Evolutionary conservation across 805 yeast species (phyloP), one percentile per base, ranked within the genome.

Genomic region (Yamadazyma scolyti): DNA sequence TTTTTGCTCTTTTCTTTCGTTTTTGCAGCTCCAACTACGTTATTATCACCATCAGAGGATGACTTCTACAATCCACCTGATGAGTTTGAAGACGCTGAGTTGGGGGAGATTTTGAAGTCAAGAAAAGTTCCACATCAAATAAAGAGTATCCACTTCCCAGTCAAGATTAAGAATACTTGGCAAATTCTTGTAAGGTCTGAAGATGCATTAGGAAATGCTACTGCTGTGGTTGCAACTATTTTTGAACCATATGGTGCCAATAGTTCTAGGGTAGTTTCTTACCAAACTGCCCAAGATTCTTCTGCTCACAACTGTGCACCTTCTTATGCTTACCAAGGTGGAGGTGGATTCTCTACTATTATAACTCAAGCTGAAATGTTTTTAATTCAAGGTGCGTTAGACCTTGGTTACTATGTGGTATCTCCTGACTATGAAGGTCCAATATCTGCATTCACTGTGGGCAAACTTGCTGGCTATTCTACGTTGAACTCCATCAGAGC

Each of bases 381-480:
- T 11, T 34, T 41, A n/a, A 34, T 48, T 16, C 45, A 36, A 13
- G 37, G 43, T 5, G 50, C 48, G 9, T 39, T 52, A 14, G 37
- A 46, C 16, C 36, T 46, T 24, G 69, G 68, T 5, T 61, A 52
- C 46, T 54, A 43, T 37, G 59, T 61, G 4, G 50, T 56, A 1
- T 40, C 48, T 5, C 54, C 66, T 1, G 67, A 60, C 37, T 57
- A 61, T 30, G 60, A 61, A 33, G 66, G 68, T 5, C 47, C 52
- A 2, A 42, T 42, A 5, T 43, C 52, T 1, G 47, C 61, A 1
- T 61, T 57, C 34, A 46, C 58, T 1, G 62, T 48, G 7, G 63
- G 61, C 0, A 31, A 39, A 16, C 48, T 45, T 20, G 45, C 60
- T 2, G 67, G 62, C 1, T 40, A 50, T 3, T 49, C 57, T 6